phyloP scores from a whole-genome alignment of 768 basidiomycete genomes.

The Mycena amicta region DNA sequence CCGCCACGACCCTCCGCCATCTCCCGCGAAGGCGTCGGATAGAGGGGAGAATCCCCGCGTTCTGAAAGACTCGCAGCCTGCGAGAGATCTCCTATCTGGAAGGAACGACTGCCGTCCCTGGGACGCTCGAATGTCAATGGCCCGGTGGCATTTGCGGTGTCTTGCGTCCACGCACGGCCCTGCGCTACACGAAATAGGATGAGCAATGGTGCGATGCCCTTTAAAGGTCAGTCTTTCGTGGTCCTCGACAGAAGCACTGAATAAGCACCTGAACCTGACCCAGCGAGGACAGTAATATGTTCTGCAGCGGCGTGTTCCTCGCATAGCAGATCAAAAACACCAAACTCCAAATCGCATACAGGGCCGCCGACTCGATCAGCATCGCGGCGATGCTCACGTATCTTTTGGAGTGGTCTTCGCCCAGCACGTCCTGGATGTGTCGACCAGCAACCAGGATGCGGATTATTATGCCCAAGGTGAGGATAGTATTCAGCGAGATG shows the following conservation, averaged over 20 bases:
- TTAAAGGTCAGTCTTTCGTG: not conserved
- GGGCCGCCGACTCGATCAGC: not conserved
- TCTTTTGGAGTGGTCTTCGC: not conserved
- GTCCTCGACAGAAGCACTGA: not conserved
- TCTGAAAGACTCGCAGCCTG: no score
- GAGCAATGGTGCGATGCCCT: conserved; percentile 37
- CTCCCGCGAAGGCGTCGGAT: no score
- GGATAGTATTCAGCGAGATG: not conserved
- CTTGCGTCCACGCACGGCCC: conserved; percentile 32
- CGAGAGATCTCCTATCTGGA: not conserved
- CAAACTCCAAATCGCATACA: not conserved
- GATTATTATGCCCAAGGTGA: not conserved
- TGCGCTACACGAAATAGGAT: conserved; percentile 40
- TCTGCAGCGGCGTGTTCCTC: conserved; percentile 27
- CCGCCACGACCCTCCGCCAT: no score
- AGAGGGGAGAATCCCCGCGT: no score
- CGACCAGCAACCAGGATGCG: not conserved
- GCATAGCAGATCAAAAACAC: conserved; percentile 21
- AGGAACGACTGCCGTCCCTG: not conserved
- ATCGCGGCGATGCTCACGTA: not conserved
- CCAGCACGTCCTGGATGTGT: not conserved
- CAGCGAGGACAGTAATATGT: conserved; percentile 35
- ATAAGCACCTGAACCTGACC: conserved; percentile 32
- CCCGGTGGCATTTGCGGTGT: conserved; percentile 5
- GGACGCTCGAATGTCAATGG: not conserved